Conservation (phyloP, 176 grass and related monocot genomes). For the Oryza glumipatula region DNA sequence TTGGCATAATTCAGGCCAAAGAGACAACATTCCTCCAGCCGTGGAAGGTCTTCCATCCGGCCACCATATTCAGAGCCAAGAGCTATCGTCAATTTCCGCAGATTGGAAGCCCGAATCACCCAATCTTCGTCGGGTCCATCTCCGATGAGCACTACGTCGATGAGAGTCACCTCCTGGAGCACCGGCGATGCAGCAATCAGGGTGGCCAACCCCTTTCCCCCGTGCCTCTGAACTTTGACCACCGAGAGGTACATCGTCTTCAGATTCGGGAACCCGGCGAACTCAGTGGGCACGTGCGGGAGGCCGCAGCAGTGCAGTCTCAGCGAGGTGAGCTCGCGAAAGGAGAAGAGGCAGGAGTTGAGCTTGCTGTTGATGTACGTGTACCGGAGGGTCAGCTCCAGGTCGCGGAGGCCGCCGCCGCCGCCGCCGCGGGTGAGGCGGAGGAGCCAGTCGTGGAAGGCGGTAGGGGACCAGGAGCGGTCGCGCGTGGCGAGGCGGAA, state of each 20-base stretch:
- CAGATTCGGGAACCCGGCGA: background rate
- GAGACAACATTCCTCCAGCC: background rate
- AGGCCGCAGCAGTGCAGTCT: slow-evolving; percentile 1
- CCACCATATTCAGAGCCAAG: background rate
- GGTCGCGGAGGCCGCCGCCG: background rate
- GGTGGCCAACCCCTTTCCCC: background rate
- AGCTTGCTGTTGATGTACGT: background rate
- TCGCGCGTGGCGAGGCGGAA: slow-evolving; percentile 14
- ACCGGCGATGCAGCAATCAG: background rate
- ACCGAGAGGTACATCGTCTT: background rate
- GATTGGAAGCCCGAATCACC: background rate
- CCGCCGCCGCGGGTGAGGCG: background rate
- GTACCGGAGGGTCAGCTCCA: background rate
- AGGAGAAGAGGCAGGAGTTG: slow-evolving; percentile 17
- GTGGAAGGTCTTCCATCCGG: background rate
- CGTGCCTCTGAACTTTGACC: background rate
- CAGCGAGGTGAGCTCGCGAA: slow-evolving; percentile 2
- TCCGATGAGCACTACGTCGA: background rate
- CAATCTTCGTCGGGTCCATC: background rate
- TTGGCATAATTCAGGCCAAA: background rate
- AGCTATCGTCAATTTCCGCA: background rate
- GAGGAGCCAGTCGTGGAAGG: slow-evolving; percentile 2
- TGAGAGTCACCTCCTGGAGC: background rate
- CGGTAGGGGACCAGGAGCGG: background rate
- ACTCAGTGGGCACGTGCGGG: background rate